Conservation (phyloP, 805 yeast species). For the Metschnikowia orientalis region DNA sequence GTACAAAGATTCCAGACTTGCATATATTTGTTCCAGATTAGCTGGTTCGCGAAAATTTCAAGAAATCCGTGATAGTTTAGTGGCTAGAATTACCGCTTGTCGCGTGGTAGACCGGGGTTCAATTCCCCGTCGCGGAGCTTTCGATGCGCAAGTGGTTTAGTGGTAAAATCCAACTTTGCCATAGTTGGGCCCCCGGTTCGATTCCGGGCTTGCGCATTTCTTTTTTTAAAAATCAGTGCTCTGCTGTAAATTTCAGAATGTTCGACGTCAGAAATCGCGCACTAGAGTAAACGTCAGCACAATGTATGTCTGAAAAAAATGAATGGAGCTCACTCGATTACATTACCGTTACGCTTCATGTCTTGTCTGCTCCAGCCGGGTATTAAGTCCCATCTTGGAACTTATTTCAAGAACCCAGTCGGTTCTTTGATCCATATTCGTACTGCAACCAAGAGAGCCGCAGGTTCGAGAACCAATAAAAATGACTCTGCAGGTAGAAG, state of each 20-base stretch:
- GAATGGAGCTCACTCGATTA: no score
- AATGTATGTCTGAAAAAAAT: no score
- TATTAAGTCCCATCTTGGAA: slow-evolving; percentile 11
- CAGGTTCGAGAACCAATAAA: slow-evolving; percentile 92
- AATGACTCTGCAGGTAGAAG: slow-evolving; percentile 94
- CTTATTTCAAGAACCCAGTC: slow-evolving; percentile 9
- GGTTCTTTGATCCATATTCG: slow-evolving; percentile 48
- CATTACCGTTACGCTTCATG: slow-evolving; percentile 11
- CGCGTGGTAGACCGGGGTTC: slow-evolving; percentile 24
- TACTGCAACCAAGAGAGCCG: slow-evolving; percentile 89
- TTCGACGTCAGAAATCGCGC: background rate
- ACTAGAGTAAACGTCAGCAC: slow-evolving; percentile 7
- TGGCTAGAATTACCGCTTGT: slow-evolving; percentile 23
- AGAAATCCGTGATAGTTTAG: slow-evolving; percentile 20
- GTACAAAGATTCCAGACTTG: no score
- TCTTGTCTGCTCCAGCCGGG: slow-evolving; percentile 11
- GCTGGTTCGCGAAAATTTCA: no score
- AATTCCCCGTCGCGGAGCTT: slow-evolving; percentile 22
- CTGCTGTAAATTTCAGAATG: slow-evolving; percentile 1
- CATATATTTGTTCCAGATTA: no score
- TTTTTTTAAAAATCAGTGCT: background rate
- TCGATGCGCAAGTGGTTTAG: slow-evolving; percentile 20
- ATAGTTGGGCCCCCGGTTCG: slow-evolving; percentile 24
- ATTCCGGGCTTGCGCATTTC: slow-evolving; percentile 23
- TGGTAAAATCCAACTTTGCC: slow-evolving; percentile 24